These are phyloP conservation scores for Rosa multiflora DNA, from an alignment of 306 rosid genomes.

Conservation along the genomic window DNA sequence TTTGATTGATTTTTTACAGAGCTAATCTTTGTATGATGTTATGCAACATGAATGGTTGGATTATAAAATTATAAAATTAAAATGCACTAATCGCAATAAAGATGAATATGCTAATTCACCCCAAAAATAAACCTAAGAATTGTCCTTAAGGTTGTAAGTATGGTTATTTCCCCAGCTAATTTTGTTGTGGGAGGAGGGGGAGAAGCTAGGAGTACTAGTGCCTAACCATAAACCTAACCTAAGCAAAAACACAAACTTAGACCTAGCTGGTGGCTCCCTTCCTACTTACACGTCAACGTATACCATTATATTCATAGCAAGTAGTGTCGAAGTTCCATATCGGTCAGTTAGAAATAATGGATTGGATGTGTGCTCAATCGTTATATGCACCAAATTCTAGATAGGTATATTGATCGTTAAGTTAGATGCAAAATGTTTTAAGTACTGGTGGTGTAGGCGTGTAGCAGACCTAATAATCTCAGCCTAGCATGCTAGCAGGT, in stretches of 20 bases:
- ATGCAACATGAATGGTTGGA: too few species aligned
- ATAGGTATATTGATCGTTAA: too few species aligned
- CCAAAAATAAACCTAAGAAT: too few species aligned
- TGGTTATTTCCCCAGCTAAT: not conserved
- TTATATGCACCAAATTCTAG: too few species aligned
- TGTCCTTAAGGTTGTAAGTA: not conserved
- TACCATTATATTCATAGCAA: not conserved
- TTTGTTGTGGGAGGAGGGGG: not conserved
- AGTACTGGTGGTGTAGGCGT: too few species aligned
- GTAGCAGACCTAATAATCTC: not conserved
- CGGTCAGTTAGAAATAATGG: not conserved
- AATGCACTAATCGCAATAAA: too few species aligned
- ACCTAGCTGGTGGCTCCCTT: not conserved
- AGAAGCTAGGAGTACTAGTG: not conserved
- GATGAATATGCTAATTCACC: too few species aligned
- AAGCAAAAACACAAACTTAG: not conserved
- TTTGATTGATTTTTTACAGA: too few species aligned
- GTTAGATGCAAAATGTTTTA: too few species aligned
- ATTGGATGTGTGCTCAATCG: too few species aligned
- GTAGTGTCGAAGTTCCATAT: not conserved
- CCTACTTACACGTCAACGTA: not conserved
- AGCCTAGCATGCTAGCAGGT: not conserved
- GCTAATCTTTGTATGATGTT: too few species aligned
- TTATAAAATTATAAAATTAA: too few species aligned
- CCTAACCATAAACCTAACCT: not conserved